Base-by-base conservation (phyloP, 495 filamentous ascomycete genomes). In the Xylaria sp. region DNA sequence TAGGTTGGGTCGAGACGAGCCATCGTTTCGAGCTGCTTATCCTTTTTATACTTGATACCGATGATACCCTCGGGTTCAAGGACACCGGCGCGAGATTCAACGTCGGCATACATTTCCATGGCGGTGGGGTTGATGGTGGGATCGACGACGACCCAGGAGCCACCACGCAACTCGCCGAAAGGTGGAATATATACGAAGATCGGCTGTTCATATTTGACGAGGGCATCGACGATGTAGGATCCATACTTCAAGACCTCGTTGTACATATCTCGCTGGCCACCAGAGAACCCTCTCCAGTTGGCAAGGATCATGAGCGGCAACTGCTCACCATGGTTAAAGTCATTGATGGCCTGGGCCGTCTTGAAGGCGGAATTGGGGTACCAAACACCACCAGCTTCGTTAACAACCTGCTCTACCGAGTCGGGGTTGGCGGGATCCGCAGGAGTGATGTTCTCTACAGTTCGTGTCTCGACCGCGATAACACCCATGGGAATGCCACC, bases 91-190 rank as follows among this genome's bases (percentile, higher is more conserved):
- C 96, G 97, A 65, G 96, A 83, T 55, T 99, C 96, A 71, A 94
- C 93, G 78, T 99, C 96, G 65, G 96, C 96, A 80, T 99, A 99
- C 96, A 99, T 99, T 83, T 99, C 96, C 96, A 99, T 99, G 78
- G 90, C 90, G 71, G 93, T 89, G 17, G 93, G 88, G 86, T 98
- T 98, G 85, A 99, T 99, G 62, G 96, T 98, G 31, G 96, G 96
- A 80, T 99, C 96, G 72, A 99, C 92, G 64, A 99, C 96, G 78
- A 99, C 96, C 96, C 96, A 99, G 68, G 96, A 99, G 72, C 96
- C 96, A 89, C 96, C 96, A 88, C 96, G 95, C 64, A 99, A 91
- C 81, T 99, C 96, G 72, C 96, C 96, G 81, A 90, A 93, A 6
- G 96, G 96, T 73, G 96, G 96, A 80, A 99, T 99, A 84, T 99